phyloP scores from a whole-genome alignment of 495 filamentous ascomycete species.

The Aspergillus steynii region DNA sequence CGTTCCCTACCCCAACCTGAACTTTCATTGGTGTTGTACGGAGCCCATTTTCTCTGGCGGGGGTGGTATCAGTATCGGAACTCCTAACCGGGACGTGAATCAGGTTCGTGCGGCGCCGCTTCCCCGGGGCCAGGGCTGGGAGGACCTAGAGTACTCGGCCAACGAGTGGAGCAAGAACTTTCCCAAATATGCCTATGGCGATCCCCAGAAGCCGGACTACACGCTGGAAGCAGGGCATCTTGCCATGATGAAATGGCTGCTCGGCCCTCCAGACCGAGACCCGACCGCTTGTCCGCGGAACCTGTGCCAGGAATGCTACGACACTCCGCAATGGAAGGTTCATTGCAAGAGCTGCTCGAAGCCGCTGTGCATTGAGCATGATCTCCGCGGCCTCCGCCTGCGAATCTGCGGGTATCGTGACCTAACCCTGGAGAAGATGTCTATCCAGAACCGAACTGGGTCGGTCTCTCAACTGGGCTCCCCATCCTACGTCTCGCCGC shows the following conservation, averaged over 20 bases:
- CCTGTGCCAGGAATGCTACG: conserved; percentile 59
- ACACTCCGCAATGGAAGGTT: conserved; percentile 59
- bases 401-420: conserved; percentile 61
- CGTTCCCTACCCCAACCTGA: conserved; percentile 43
- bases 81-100: conserved; percentile 53
- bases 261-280: conserved; percentile 48
- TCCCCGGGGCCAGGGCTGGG: conserved; percentile 53
- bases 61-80: conserved; percentile 59
- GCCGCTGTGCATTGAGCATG: conserved; percentile 62
- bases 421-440: conserved; percentile 53
- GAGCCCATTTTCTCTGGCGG: conserved; percentile 63
- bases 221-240: conserved; percentile 48
- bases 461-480: conserved; percentile 8
- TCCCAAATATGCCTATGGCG: conserved; percentile 46
- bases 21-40: conserved; percentile 63
- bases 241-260: conserved; percentile 52
- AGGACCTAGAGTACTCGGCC: conserved; percentile 53
- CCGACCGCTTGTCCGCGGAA: conserved; percentile 56
- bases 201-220: conserved; percentile 43
- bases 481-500: conserved; percentile 8
- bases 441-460: conserved; percentile 34
- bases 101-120: conserved; percentile 58
- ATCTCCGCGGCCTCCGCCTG: conserved; percentile 59
- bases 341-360: conserved; percentile 58
- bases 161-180: conserved; percentile 47